These are phyloP conservation scores for Dryadomyces sulphureus DNA, from an alignment of 2,329 filamentous ascomycete species.

Conservation along the genomic window DNA sequence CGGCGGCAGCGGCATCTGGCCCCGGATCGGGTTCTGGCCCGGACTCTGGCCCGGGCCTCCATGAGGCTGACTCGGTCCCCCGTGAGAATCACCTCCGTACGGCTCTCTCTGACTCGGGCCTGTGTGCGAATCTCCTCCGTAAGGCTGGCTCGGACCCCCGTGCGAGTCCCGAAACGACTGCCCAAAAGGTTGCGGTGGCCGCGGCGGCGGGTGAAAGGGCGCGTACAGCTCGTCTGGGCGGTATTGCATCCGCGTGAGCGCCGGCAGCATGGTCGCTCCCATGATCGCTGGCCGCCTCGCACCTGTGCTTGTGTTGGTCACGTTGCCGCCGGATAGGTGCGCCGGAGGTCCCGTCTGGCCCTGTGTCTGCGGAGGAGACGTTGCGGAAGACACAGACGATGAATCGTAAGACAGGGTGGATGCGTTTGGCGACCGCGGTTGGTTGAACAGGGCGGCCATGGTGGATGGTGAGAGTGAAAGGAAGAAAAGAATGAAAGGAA, in stretches of 20 bases:
- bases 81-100: too few relatives aligned
- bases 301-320: constrained; percentile 28
- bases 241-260: not conserved
- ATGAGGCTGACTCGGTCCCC: too few relatives aligned
- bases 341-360: not conserved
- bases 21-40: constrained; percentile 32
- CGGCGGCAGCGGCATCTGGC: constrained; percentile 18
- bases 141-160: too few relatives aligned
- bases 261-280: constrained; percentile 21
- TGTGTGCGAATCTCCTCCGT: too few relatives aligned
- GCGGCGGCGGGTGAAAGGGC: not conserved
- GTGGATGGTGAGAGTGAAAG: not conserved
- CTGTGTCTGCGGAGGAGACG: constrained; percentile 31
- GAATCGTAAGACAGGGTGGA: constrained; percentile 50
- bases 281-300: constrained; percentile 33
- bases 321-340: not conserved
- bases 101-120: too few relatives aligned
- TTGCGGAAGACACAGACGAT: constrained; percentile 46
- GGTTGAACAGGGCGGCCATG: constrained; percentile 44
- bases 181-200: not conserved
- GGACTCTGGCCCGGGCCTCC: too few relatives aligned
- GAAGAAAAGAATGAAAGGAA: not conserved
- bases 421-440: constrained; percentile 45
- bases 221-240: not conserved
- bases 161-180: too few relatives aligned